Base-by-base conservation (phyloP, 73 alveolate species). In the Stentor coeruleus region DNA sequence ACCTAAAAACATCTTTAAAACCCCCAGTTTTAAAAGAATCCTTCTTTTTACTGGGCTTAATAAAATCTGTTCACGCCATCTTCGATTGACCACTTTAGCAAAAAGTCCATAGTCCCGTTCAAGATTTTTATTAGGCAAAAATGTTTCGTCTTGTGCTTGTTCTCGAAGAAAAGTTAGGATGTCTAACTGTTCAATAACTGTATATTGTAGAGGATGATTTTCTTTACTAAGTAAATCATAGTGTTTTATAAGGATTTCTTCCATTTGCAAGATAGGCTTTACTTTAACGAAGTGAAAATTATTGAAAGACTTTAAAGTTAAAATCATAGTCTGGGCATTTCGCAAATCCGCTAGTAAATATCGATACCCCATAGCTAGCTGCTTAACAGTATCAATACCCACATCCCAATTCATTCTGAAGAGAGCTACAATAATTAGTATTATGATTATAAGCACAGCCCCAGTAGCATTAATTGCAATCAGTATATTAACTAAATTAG, bases 321-420 rank as follows among this genome's bases (percentile, higher is more conserved):
- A 57, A 0, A 57, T 57, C 73, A 57, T 57, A 20, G 15, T 57
- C 28, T 57, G 73, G 73, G 73, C 73, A 2, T 57, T 57, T 57
- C 73, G 15, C 28, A 57, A 57, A 31, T 57, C 73, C 28, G 73
- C 73, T 57, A 57, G 28, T 20, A 57, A 31, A 57, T 20, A 57
- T 57, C 73, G 15, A 57, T 57, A 57, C 2, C 73, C 73, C 73
- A 57, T 20, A 57, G 73, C 73, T n/a, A 57, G 73, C 15, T 57
- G 15, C 28, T 57, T 57, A 2, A 57, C 73, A 0, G 73, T 57
- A 20, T 57, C 28, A n/a, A 57, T n/a, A 2, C 28, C 35, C 1
- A 57, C 73, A 20, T n/a, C 35, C 73, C 73, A 57, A 20, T 57
- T n/a, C 15, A 57, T 1, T 31, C 73, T 57, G 73, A 57, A 57